Evolutionary conservation across 202 grass and related monocot species (phyloP).

Genomic region (Elaeis oleifera): DNA sequence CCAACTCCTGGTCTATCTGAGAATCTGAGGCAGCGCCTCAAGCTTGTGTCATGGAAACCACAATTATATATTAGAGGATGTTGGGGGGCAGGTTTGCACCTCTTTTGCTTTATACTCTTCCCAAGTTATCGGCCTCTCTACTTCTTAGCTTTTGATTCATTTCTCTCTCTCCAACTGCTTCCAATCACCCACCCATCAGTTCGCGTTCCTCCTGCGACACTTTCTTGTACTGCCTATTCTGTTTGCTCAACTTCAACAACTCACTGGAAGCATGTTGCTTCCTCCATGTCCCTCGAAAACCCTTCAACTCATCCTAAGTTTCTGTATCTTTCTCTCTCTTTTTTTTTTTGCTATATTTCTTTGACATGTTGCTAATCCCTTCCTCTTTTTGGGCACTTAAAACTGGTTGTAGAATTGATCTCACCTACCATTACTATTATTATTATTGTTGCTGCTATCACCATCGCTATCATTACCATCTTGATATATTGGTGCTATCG

Average conservation of each 20-base stretch:
- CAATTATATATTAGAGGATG: too few species aligned
- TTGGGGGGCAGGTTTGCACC: conserved; percentile 22
- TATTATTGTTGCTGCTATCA: too few species aligned
- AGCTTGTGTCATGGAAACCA: too few species aligned
- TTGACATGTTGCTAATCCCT: conserved; percentile 56
- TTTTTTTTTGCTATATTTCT: conserved; percentile 34
- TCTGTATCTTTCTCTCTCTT: conserved; percentile 26
- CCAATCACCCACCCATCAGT: conserved; percentile 50
- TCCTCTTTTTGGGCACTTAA: conserved; percentile 53
- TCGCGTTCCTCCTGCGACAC: conserved; percentile 54
- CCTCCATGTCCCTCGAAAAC: too few species aligned
- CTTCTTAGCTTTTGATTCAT: conserved; percentile 44
- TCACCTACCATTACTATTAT: too few species aligned
- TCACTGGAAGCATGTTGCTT: too few species aligned
- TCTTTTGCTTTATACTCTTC: conserved; percentile 74
- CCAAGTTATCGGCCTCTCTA: conserved; percentile 48
- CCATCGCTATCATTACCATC: too few species aligned
- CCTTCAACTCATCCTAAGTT: conserved; percentile 40
- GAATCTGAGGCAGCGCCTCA: too few species aligned
- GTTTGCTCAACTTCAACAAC: conserved; percentile 42
- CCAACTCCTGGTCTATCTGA: too few species aligned
- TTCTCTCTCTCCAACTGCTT: conserved; percentile 32
- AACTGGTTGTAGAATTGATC: conserved; percentile 36
- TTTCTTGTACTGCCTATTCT: conserved; percentile 46
- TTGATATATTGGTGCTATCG: too few species aligned